These are phyloP conservation scores for Mitragyna speciosa DNA, from an alignment of 257 asterid genomes.

Conservation along the genomic window DNA sequence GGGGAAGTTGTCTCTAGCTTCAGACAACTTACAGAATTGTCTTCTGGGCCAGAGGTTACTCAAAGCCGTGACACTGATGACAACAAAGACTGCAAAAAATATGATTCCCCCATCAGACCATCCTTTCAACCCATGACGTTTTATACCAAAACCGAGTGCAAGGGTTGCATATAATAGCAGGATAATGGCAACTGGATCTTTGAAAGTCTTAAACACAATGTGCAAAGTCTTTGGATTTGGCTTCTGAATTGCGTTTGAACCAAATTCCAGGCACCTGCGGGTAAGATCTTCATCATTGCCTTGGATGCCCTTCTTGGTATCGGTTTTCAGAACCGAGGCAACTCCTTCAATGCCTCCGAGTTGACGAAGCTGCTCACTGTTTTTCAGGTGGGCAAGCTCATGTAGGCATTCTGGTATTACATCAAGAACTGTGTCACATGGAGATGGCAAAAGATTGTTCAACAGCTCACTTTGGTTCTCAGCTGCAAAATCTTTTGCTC, in stretches of 20 bases:
- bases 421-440: slow-evolving; percentile 30
- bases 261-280: slow-evolving; percentile 25
- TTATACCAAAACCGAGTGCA: slow-evolving; percentile 49
- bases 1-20: slow-evolving; percentile 37
- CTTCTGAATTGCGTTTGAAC: slow-evolving; percentile 48
- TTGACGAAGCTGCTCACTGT: slow-evolving; percentile 11
- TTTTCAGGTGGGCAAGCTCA: slow-evolving; percentile 22
- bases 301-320: slow-evolving; percentile 43
- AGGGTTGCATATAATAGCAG: slow-evolving; percentile 47
- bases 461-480: slow-evolving; percentile 1
- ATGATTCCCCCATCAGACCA: slow-evolving; percentile 72
- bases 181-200: slow-evolving; percentile 51
- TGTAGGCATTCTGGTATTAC: slow-evolving; percentile 15
- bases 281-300: slow-evolving; percentile 39
- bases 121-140: slow-evolving; percentile 47
- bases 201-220: slow-evolving; percentile 40
- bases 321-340: slow-evolving; percentile 30
- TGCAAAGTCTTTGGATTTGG: slow-evolving; percentile 32
- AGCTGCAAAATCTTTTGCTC: not conserved
- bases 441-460: slow-evolving; percentile 1
- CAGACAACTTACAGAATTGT: slow-evolving; percentile 51
- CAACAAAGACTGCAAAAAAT: slow-evolving; percentile 51
- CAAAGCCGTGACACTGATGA: slow-evolving; percentile 46
- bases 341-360: slow-evolving; percentile 46
- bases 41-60: slow-evolving; percentile 53